These are phyloP conservation scores for Neltuma alba DNA, from an alignment of 306 rosid species.

Conservation along the genomic window DNA sequence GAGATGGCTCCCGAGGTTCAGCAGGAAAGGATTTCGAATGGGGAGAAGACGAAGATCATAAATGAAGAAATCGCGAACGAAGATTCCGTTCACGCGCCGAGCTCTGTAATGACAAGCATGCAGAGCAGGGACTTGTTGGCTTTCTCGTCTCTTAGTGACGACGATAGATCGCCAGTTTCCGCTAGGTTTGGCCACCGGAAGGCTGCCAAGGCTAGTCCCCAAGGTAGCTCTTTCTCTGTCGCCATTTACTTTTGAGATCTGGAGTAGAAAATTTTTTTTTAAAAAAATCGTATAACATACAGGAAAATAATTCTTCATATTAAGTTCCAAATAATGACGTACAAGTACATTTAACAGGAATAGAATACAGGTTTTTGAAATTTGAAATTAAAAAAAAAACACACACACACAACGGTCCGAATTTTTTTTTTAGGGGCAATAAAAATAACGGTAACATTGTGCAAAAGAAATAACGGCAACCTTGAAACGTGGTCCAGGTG, in stretches of 20 bases:
- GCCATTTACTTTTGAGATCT: slow-evolving; percentile 10
- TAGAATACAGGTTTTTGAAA: slow-evolving; percentile 1
- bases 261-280: neutral
- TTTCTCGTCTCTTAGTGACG: slow-evolving; percentile 42
- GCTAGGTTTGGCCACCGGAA: slow-evolving; percentile 63
- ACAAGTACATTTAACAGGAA: neutral
- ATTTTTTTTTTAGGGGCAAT: neutral
- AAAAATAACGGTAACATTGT: neutral
- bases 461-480: neutral
- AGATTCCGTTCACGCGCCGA: neutral
- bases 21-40: neutral
- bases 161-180: slow-evolving; percentile 73
- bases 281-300: neutral
- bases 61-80: neutral
- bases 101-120: slow-evolving; percentile 23
- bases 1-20: neutral
- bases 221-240: slow-evolving; percentile 49
- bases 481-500: slow-evolving; percentile 38
- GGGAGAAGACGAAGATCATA: neutral
- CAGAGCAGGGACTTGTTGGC: slow-evolving; percentile 51
- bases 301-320: neutral
- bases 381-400: neutral
- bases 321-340: neutral
- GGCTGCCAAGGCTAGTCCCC: slow-evolving; percentile 58
- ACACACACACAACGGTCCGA: neutral